Percentiles rank a stretch among this genome's conserved stretches.
phyloP scores from a whole-genome alignment of 2,329 filamentous ascomycete species.

The Rosellinia necatrix region DNA sequence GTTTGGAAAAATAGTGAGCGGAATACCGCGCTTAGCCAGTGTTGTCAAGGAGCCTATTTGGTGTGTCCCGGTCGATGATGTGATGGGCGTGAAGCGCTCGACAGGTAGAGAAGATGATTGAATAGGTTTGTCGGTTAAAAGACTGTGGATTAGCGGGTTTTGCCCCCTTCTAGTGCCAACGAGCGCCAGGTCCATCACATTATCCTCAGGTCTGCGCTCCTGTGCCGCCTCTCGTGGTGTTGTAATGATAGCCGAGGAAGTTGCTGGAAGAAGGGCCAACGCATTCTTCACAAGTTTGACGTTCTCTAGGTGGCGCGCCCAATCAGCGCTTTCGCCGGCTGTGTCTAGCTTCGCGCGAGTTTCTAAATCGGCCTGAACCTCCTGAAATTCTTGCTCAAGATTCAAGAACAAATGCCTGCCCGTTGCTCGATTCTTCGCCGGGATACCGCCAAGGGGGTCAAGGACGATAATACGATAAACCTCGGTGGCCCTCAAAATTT shows the following conservation, averaged over 20 bases:
- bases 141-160: constrained; percentile 93
- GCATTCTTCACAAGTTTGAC: constrained; percentile 72
- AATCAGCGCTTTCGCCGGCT: constrained; percentile 40
- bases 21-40: constrained; percentile 89
- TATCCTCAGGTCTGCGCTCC: constrained; percentile 51
- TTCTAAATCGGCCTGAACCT: constrained; percentile 67
- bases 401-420: constrained; percentile 87
- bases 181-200: constrained; percentile 56
- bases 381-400: constrained; percentile 82
- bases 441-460: constrained; percentile 85
- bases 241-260: constrained; percentile 86
- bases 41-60: constrained; percentile 64
- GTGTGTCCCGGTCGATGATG: constrained; percentile 42
- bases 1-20: constrained; percentile 80
- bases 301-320: constrained; percentile 63
- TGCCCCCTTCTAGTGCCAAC: constrained; percentile 57
- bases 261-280: constrained; percentile 76
- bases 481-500: constrained; percentile 45
- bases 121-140: constrained; percentile 91
- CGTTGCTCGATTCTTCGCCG: constrained; percentile 64
- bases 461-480: constrained; percentile 88
- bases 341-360: constrained; percentile 21
- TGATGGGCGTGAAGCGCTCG: constrained; percentile 59
- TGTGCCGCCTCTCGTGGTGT: constrained; percentile 82
- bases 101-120: constrained; percentile 89